Percentiles rank a stretch among this genome's conserved stretches.
phyloP scores from a whole-genome alignment of 163 green algal genomes.

The Volvox carteri region DNA sequence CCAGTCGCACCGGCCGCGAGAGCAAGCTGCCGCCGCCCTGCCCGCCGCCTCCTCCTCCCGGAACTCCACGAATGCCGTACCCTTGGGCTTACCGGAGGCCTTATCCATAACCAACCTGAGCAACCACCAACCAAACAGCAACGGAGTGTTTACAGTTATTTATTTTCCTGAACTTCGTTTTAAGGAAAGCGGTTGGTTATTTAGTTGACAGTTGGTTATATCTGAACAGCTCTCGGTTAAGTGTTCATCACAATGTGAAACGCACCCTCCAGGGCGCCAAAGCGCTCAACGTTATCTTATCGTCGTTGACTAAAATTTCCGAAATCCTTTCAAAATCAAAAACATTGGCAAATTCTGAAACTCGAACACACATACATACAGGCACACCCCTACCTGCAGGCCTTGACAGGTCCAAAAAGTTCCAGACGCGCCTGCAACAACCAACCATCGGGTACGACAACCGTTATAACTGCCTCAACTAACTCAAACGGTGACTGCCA shows the following conservation, averaged over 20 bases:
- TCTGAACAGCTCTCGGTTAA: not conserved
- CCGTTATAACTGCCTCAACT: not conserved
- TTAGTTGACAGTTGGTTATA: not conserved
- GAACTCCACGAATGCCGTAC: constrained; percentile 97
- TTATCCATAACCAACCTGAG: constrained; percentile 79
- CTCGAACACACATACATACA: too few species aligned
- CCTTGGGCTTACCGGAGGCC: constrained; percentile 87
- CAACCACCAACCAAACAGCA: not conserved
- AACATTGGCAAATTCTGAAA: too few species aligned
- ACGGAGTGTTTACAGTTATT: too few species aligned
- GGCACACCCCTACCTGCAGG: constrained; percentile 47
- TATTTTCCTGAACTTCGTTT: too few species aligned
- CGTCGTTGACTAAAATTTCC: too few species aligned
- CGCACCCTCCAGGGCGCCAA: too few species aligned
- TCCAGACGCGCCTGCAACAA: constrained; percentile 71
- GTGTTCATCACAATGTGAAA: too few species aligned
- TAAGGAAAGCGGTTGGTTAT: not conserved
- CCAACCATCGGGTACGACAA: not conserved
- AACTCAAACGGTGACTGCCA: too few species aligned
- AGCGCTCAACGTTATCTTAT: too few species aligned
- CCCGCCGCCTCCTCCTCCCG: constrained; percentile 58
- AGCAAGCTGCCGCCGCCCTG: constrained; percentile 72
- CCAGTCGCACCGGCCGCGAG: constrained; percentile 60
- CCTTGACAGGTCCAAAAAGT: constrained; percentile 62
- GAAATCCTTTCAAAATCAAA: too few species aligned